Conservation (phyloP, 2,329 filamentous ascomycete genomes). For the Aspergillus hortae region DNA sequence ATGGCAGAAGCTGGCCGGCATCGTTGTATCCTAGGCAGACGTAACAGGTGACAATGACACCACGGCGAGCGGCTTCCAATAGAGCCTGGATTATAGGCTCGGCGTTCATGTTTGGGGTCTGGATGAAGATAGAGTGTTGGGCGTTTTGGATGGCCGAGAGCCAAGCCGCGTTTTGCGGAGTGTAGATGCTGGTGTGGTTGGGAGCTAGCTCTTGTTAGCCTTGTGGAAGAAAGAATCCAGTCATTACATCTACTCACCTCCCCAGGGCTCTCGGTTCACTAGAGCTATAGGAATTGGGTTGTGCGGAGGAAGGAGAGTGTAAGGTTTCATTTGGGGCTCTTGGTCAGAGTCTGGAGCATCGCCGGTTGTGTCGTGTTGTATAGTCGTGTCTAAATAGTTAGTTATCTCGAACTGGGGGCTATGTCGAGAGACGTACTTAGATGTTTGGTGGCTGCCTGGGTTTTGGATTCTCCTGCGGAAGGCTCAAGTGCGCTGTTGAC, state of each 20-base stretch:
- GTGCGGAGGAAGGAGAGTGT: constrained; percentile 54
- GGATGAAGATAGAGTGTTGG: constrained; percentile 65
- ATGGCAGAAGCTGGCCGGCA: constrained; percentile 69
- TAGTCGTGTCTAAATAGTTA: constrained; percentile 47
- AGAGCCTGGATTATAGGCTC: constrained; percentile 63
- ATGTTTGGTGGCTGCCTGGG: constrained; percentile 61
- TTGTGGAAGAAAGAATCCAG: not conserved
- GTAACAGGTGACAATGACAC: constrained; percentile 66
- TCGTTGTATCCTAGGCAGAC: constrained; percentile 79
- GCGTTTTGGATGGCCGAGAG: constrained; percentile 67
- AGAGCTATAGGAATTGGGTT: constrained; percentile 66
- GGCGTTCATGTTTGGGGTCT: constrained; percentile 74
- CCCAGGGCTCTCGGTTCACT: constrained; percentile 66
- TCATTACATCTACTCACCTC: constrained; percentile 32
- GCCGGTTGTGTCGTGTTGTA: constrained; percentile 48
- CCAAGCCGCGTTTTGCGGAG: constrained; percentile 74
- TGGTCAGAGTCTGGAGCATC: constrained; percentile 54
- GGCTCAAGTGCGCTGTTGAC: constrained; percentile 57
- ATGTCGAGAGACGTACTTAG: constrained; percentile 46
- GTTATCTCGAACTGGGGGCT: not conserved
- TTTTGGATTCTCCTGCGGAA: constrained; percentile 48
- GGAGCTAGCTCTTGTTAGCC: constrained; percentile 35
- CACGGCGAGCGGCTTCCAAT: constrained; percentile 61
- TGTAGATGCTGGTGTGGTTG: constrained; percentile 58
- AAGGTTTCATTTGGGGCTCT: constrained; percentile 62